phyloP scores from a whole-genome alignment of 257 asterid species.

The Nicotiana sylvestris region DNA sequence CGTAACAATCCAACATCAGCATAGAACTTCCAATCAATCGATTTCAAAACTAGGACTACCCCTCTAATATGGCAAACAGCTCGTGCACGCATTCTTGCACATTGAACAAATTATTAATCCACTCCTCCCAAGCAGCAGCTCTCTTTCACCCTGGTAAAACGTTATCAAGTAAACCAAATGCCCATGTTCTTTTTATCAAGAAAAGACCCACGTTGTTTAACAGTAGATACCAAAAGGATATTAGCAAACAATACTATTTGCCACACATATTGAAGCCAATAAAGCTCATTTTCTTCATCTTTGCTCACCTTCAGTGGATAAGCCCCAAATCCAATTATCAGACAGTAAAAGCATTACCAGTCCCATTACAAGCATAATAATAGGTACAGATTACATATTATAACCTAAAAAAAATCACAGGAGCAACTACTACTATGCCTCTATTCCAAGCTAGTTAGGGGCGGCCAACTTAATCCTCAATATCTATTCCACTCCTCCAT shows the following conservation, averaged over 20 bases:
- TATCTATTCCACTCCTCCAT: not conserved
- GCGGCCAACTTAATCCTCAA: not conserved
- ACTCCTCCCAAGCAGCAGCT: conserved; percentile 7
- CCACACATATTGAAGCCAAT: not conserved
- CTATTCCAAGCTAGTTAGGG: not conserved
- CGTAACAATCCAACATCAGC: not conserved
- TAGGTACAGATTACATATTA: not conserved
- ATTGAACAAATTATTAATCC: not conserved
- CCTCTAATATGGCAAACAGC: not conserved
- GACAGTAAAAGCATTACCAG: not conserved
- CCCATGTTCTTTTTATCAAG: not conserved
- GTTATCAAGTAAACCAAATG: conserved; percentile 1
- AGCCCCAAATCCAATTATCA: not conserved
- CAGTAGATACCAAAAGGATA: not conserved
- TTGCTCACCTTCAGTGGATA: not conserved
- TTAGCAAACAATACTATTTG: not conserved
- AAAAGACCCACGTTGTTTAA: not conserved
- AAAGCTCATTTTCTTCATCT: not conserved
- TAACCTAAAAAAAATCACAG: not conserved
- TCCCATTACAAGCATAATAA: not conserved
- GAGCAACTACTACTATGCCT: not conserved
- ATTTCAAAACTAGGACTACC: not conserved
- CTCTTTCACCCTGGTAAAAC: not conserved
- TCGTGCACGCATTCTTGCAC: not conserved
- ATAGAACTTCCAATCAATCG: not conserved